Evolutionary conservation across 345 rosid species (phyloP).

Genomic region (Tarenaya hassleriana): DNA sequence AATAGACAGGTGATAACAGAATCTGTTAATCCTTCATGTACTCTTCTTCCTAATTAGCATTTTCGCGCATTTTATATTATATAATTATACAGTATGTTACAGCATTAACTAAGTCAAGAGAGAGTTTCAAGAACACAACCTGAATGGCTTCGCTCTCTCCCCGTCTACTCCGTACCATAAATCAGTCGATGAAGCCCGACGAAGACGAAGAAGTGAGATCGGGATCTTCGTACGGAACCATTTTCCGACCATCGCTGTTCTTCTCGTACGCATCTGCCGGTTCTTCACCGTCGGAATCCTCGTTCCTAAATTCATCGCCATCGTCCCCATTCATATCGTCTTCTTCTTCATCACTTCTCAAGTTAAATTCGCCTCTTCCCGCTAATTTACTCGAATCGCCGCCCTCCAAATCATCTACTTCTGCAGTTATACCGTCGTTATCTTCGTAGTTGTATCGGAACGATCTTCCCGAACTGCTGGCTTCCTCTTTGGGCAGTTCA

Average conservation of each 20-base stretch:
- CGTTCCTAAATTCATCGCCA: constrained; percentile 40
- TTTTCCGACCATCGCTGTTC: constrained; percentile 33
- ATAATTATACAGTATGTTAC: too few relatives aligned
- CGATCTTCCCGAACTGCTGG: constrained; percentile 56
- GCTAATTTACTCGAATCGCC: constrained; percentile 38
- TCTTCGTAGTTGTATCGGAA: constrained; percentile 34
- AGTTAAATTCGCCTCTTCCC: constrained; percentile 44
- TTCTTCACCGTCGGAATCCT: constrained; percentile 42
- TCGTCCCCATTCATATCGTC: constrained; percentile 35
- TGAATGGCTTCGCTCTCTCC: too few relatives aligned
- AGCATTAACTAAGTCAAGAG: too few relatives aligned
- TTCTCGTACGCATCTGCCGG: constrained; percentile 25
- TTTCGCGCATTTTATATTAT: too few relatives aligned
- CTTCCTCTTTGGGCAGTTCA: constrained; percentile 37
- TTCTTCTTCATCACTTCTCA: constrained; percentile 39
- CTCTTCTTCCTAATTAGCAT: too few relatives aligned
- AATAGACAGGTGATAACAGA: too few relatives aligned
- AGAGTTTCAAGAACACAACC: too few relatives aligned
- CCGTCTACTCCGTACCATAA: too few relatives aligned
- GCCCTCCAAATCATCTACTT: constrained; percentile 34
- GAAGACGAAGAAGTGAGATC: constrained; percentile 23
- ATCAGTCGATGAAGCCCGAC: constrained; percentile 44
- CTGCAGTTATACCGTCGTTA: too few relatives aligned
- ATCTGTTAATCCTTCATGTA: too few relatives aligned
- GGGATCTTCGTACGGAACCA: constrained; percentile 36